Conservation (phyloP, 352 stramenopile genomes). For the Pythium aphanidermatum region DNA sequence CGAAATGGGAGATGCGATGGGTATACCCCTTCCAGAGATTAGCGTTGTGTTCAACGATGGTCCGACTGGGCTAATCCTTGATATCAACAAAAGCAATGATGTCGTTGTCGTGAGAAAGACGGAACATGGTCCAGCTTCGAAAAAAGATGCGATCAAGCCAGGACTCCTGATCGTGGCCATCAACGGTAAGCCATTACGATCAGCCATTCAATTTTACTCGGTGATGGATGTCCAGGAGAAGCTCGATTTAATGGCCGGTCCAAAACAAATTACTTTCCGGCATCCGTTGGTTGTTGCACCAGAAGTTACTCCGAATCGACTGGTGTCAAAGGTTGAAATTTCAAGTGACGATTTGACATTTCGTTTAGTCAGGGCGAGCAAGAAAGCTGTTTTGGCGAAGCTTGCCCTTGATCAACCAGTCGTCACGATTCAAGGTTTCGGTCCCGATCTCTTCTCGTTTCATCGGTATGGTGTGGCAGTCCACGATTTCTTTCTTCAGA, state of each 20-base stretch:
- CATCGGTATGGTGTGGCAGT: slow-evolving; percentile 68
- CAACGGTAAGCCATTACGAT: slow-evolving; percentile 48
- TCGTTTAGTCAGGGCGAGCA: slow-evolving; percentile 56
- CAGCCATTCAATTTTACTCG: slow-evolving; percentile 44
- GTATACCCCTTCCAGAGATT: slow-evolving; percentile 79
- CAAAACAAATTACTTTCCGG: slow-evolving; percentile 72
- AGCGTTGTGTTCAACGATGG: slow-evolving; percentile 63
- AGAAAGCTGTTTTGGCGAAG: slow-evolving; percentile 57
- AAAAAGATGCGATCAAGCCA: slow-evolving; percentile 63
- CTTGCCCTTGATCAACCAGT: slow-evolving; percentile 39
- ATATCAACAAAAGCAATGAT: slow-evolving; percentile 33
- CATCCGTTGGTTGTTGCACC: slow-evolving; percentile 51
- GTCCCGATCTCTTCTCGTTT: slow-evolving; percentile 72
- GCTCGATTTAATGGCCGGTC: slow-evolving; percentile 42
- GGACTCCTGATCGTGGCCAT: slow-evolving; percentile 71
- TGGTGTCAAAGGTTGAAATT: slow-evolving; percentile 42
- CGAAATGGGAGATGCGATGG: slow-evolving; percentile 64
- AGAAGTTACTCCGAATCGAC: slow-evolving; percentile 45
- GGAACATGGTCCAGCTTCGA: slow-evolving; percentile 37
- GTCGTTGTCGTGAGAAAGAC: slow-evolving; percentile 14
- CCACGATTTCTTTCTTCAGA: slow-evolving; percentile 75
- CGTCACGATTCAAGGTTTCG: slow-evolving; percentile 65
- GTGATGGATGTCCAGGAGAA: slow-evolving; percentile 43
- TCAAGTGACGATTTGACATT: slow-evolving; percentile 58
- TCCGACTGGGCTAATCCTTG: slow-evolving; percentile 55